Evolutionary conservation across 768 basidiomycete genomes (phyloP).

Genomic region (Pleurotus eryngii): DNA sequence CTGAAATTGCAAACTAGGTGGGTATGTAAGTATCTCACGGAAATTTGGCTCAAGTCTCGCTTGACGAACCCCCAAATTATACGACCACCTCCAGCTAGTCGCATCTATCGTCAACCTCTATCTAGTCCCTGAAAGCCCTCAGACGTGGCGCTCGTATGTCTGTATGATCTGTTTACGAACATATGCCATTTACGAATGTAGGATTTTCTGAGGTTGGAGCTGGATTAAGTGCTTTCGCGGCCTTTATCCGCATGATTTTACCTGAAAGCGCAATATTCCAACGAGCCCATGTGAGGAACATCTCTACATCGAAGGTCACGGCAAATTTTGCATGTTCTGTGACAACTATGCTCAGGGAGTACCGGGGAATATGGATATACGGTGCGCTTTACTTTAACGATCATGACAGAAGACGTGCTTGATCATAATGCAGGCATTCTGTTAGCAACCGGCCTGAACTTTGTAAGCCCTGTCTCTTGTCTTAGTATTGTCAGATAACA

Average conservation of each 20-base stretch:
- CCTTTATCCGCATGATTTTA: conserved; percentile 45
- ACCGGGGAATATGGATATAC: conserved; percentile 63
- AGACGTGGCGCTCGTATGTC: conserved; percentile 16
- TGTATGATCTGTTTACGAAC: background rate
- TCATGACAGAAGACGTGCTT: too few species aligned
- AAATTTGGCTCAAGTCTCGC: background rate
- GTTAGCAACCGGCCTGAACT: conserved; percentile 10
- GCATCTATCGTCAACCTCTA: conserved; percentile 16
- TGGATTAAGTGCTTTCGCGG: conserved; percentile 49
- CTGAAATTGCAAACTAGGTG: background rate
- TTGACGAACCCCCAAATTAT: background rate
- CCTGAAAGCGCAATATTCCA: conserved; percentile 62
- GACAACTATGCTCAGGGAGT: conserved; percentile 50
- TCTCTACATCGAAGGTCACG: conserved; percentile 36
- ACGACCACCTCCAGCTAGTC: conserved; percentile 5
- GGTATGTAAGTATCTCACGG: conserved; percentile 1
- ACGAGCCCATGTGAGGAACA: conserved; percentile 32
- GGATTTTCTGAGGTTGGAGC: conserved; percentile 60
- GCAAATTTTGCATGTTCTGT: conserved; percentile 53
- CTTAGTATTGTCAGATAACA: background rate
- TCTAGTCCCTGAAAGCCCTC: conserved; percentile 15
- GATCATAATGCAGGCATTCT: conserved; percentile 7
- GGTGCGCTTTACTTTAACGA: conserved; percentile 2
- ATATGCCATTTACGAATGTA: background rate
- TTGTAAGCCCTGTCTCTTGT: conserved; percentile 2